Evolutionary conservation across 2,329 filamentous ascomycete species (phyloP).

Genomic region (Sarocladiaceae sp.): DNA sequence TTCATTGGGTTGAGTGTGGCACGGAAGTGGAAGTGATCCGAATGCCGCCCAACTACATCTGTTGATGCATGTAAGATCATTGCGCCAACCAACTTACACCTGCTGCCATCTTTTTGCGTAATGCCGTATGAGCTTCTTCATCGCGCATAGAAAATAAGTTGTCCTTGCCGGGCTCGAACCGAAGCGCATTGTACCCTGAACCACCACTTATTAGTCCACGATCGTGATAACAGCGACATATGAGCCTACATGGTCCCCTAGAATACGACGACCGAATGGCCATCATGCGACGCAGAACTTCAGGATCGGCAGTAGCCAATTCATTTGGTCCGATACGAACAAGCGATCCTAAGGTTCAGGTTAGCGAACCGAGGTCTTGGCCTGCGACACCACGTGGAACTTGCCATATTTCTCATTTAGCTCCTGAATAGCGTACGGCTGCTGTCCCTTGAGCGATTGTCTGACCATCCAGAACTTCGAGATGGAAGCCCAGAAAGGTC

Average conservation of each 20-base stretch:
- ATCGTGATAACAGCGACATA: neutral
- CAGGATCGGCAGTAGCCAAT: conserved; percentile 29
- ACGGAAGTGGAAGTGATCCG: conserved; percentile 12
- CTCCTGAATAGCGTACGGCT: conserved; percentile 21
- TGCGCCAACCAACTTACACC: conserved; percentile 25
- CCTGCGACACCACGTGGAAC: conserved; percentile 1
- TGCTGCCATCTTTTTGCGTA: conserved; percentile 44
- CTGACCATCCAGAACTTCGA: conserved; percentile 28
- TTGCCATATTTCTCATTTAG: conserved; percentile 22
- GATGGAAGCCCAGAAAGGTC: conserved; percentile 27
- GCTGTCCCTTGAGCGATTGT: conserved; percentile 19
- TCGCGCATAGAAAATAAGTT: conserved; percentile 28
- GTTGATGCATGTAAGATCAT: neutral
- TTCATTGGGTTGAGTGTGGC: neutral
- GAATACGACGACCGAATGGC: conserved; percentile 20
- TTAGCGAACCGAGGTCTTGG: neutral
- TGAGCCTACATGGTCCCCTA: conserved; percentile 22
- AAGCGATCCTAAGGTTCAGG: conserved; percentile 21
- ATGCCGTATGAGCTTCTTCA: conserved; percentile 34
- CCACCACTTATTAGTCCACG: neutral
- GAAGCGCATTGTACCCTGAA: conserved; percentile 37
- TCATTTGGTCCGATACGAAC: conserved; percentile 31
- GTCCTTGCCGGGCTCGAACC: conserved; percentile 25
- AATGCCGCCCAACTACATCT: neutral
- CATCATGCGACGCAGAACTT: conserved; percentile 28